Evolutionary conservation across 257 asterid genomes (phyloP).

Genomic region (Euphrasia confusa): DNA sequence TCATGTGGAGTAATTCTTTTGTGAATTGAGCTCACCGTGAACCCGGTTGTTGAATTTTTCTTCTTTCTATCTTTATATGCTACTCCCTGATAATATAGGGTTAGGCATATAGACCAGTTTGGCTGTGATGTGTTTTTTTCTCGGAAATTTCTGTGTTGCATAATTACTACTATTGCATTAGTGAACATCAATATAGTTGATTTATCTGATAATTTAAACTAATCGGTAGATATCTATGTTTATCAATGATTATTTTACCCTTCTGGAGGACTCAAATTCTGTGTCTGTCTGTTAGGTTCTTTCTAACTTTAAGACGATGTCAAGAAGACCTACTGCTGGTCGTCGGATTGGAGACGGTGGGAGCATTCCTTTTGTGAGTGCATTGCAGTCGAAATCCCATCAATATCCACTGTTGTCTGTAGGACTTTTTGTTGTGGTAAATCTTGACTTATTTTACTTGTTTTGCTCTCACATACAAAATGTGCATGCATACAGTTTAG

Average conservation of each 20-base stretch:
- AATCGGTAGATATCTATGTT: constrained; percentile 8
- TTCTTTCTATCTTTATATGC: not conserved
- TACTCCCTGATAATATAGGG: too few relatives aligned
- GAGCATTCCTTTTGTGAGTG: constrained; percentile 66
- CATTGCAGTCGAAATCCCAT: constrained; percentile 71
- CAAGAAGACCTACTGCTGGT: constrained; percentile 68
- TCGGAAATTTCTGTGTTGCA: not conserved
- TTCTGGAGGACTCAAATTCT: constrained; percentile 16
- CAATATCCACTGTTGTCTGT: constrained; percentile 66
- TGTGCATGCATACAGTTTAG: not conserved
- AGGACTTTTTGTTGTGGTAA: constrained; percentile 81
- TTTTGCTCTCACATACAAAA: not conserved
- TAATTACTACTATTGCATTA: not conserved
- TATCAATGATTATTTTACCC: constrained; percentile 2
- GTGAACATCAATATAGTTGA: not conserved
- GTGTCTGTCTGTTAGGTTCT: constrained; percentile 16
- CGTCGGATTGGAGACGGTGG: constrained; percentile 71
- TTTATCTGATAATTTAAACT: constrained; percentile 2
- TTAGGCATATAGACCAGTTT: too few relatives aligned
- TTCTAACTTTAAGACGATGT: constrained; percentile 42
- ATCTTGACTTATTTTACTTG: constrained; percentile 15
- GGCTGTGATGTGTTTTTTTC: not conserved
- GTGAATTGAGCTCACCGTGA: constrained; percentile 2
- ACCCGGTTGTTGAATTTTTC: constrained; percentile 10
- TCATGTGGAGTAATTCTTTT: not conserved